phyloP scores from a whole-genome alignment of 2,329 filamentous ascomycete species.

The Cylindrodendrum hubeiense region DNA sequence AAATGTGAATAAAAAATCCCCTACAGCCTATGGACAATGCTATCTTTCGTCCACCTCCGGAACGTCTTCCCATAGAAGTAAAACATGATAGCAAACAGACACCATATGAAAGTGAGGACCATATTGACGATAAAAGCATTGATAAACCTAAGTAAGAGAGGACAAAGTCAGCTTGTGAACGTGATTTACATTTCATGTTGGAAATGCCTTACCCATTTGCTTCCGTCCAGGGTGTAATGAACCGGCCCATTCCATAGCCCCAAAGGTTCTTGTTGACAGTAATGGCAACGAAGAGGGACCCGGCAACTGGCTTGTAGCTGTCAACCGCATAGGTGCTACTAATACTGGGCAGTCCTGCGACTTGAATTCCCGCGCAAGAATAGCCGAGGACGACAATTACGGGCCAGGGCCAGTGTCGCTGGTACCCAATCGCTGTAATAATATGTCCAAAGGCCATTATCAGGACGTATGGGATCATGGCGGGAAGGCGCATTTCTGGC shows the following conservation, averaged over 20 bases:
- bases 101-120: slow-evolving; percentile 12
- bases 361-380: slow-evolving; percentile 48
- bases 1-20: background rate
- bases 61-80: slow-evolving; percentile 24
- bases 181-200: too few relatives aligned
- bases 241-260: slow-evolving; percentile 26
- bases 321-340: slow-evolving; percentile 71
- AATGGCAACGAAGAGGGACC: slow-evolving; percentile 44
- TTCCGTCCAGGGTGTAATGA: slow-evolving; percentile 25
- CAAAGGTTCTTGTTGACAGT: slow-evolving; percentile 30
- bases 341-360: slow-evolving; percentile 68
- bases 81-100: slow-evolving; percentile 9
- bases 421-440: slow-evolving; percentile 60
- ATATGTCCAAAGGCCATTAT: slow-evolving; percentile 60
- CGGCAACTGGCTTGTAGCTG: slow-evolving; percentile 73
- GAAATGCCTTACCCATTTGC: slow-evolving; percentile 10
- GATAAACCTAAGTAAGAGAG: background rate
- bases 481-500: slow-evolving; percentile 60
- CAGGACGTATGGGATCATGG: slow-evolving; percentile 59
- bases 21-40: slow-evolving; percentile 14
- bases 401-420: slow-evolving; percentile 61
- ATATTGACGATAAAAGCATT: slow-evolving; percentile 19
- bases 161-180: background rate
- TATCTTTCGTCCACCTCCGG: slow-evolving; percentile 11
- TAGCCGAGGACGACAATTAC: slow-evolving; percentile 63